These are phyloP conservation scores for Nakazawaea populi DNA, from an alignment of 805 yeast species.

Conservation along the genomic window DNA sequence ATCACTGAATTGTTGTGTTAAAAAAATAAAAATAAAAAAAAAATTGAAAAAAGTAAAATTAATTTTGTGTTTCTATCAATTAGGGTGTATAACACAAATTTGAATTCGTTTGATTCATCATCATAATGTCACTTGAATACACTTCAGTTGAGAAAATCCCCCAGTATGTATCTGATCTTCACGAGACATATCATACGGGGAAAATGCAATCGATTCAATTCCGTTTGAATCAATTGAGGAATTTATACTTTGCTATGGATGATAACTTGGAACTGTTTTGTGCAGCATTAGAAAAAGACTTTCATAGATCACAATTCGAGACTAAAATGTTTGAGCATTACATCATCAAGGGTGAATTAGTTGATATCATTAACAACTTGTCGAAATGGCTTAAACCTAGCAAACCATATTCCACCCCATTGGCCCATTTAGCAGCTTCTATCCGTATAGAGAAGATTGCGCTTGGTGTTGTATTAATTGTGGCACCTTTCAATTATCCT, in stretches of 20 bases:
- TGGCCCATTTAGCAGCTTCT: constrained; percentile 20
- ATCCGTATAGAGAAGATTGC: constrained; percentile 33
- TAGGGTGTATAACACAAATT: too few relatives aligned
- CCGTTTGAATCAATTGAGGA: constrained; percentile 59
- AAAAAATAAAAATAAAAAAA: too few relatives aligned
- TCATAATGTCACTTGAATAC: constrained; percentile 22
- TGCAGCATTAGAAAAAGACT: constrained; percentile 59
- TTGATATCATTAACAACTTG: constrained; percentile 52
- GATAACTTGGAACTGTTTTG: constrained; percentile 52
- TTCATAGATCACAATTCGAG: constrained; percentile 61
- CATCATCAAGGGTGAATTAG: constrained; percentile 47
- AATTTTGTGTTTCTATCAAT: too few relatives aligned
- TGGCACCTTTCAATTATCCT: constrained; percentile 83
- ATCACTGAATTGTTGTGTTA: too few relatives aligned
- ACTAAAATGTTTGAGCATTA: constrained; percentile 53
- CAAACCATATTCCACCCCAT: constrained; percentile 30
- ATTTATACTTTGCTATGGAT: constrained; percentile 55
- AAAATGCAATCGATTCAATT: constrained; percentile 46
- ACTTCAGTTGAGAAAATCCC: constrained; percentile 48
- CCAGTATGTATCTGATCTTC: constrained; percentile 34
- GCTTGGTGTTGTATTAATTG: constrained; percentile 64
- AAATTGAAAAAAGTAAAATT: too few relatives aligned
- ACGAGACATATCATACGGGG: constrained; percentile 34
- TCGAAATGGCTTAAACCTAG: constrained; percentile 56
- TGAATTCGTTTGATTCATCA: too few relatives aligned